These are phyloP conservation scores for Suillus occidentalis DNA, from an alignment of 768 basidiomycete species.

Conservation along the genomic window DNA sequence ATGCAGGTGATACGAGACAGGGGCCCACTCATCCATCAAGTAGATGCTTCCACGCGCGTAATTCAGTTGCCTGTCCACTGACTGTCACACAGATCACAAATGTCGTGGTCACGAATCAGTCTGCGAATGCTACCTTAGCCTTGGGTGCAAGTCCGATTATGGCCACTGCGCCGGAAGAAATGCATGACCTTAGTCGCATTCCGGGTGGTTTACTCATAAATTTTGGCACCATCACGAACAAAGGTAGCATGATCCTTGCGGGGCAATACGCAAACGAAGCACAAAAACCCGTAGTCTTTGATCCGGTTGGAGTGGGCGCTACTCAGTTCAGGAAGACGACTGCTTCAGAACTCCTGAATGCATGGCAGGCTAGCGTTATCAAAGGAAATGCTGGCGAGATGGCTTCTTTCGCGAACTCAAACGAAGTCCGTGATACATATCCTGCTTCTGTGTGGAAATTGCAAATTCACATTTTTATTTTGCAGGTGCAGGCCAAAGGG, in stretches of 20 bases:
- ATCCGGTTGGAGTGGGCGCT: slow-evolving; percentile 92
- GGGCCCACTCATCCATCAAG: slow-evolving; percentile 83
- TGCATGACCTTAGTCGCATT: slow-evolving; percentile 70
- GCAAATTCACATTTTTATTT: not conserved
- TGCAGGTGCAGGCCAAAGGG: slow-evolving; percentile 70
- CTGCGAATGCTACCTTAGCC: slow-evolving; percentile 87
- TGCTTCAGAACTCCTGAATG: slow-evolving; percentile 59
- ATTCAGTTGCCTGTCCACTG: not conserved
- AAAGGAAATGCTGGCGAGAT: slow-evolving; percentile 95
- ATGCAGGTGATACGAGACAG: slow-evolving; percentile 50
- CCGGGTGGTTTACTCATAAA: slow-evolving; percentile 78
- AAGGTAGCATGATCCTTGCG: slow-evolving; percentile 74
- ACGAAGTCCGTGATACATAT: slow-evolving; percentile 50
- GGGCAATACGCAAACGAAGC: slow-evolving; percentile 69
- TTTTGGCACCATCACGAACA: slow-evolving; percentile 76
- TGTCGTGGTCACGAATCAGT: slow-evolving; percentile 84
- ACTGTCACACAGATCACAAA: slow-evolving; percentile 71
- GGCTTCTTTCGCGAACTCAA: slow-evolving; percentile 70
- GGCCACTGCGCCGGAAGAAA: slow-evolving; percentile 83
- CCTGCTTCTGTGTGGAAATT: not conserved
- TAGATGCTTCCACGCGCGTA: slow-evolving; percentile 22
- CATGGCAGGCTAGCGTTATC: slow-evolving; percentile 87
- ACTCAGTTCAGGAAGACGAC: slow-evolving; percentile 64
- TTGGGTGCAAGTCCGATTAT: slow-evolving; percentile 92
- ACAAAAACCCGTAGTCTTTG: slow-evolving; percentile 79